Conservation (phyloP, 176 grass and related monocot species). For the Aegilops sharonensis region DNA sequence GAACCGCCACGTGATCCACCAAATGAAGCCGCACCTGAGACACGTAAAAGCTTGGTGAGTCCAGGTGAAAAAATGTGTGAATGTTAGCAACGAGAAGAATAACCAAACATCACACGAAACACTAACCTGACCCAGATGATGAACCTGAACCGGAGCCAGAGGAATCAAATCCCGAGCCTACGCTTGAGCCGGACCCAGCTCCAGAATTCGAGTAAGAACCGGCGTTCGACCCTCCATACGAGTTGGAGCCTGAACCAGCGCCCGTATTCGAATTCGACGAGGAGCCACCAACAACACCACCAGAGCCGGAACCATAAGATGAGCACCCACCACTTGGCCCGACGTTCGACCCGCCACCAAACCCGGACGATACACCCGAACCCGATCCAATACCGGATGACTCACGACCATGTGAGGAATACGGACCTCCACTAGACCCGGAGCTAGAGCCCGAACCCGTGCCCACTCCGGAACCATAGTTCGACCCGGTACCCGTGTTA, state of each 20-base stretch:
- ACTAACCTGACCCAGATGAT: constrained; percentile 20
- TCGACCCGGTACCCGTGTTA: not conserved
- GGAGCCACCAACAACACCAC: not conserved
- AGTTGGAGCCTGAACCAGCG: not conserved
- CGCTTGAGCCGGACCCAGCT: constrained; percentile 2
- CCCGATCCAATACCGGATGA: not conserved
- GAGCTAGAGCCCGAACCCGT: not conserved
- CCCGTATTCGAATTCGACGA: not conserved
- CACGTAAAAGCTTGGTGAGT: not conserved
- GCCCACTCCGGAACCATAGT: not conserved
- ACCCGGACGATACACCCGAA: not conserved
- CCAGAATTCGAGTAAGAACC: constrained; percentile 17
- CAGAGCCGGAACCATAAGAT: not conserved
- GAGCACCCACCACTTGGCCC: constrained; percentile 17
- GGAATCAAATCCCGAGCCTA: constrained; percentile 3
- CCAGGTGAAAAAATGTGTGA: not conserved
- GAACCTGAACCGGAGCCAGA: not conserved
- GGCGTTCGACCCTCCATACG: not conserved
- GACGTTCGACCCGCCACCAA: not conserved
- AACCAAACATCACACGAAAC: not conserved
- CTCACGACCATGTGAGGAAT: not conserved
- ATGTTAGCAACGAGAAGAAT: not conserved
- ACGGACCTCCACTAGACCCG: not conserved
- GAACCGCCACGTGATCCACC: constrained; percentile 22
- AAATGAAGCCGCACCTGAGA: constrained; percentile 16